Base-by-base conservation (phyloP, 2,329 filamentous ascomycete species). In the Pseudogymnoascus pannorum region DNA sequence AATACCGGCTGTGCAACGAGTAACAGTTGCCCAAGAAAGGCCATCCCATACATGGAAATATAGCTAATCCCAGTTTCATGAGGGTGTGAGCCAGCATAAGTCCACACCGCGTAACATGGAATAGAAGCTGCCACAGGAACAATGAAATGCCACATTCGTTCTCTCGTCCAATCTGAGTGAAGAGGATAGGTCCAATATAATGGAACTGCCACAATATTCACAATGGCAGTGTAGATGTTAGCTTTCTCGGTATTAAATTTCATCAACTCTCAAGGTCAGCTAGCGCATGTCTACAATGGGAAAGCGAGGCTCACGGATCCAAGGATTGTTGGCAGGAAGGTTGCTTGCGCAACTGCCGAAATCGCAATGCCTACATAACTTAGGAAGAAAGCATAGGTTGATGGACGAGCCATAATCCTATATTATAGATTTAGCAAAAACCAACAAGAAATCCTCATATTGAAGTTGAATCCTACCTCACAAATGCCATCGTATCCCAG, bases 241-340 rank as follows among this genome's bases (percentile, higher is more conserved):
- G 66, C 61, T 44, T 68, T 66, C 12, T 61, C 59, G 14, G 59
- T 58, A 18, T 57, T 60, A 61, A 65, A 68, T 60, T 63, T 61
- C 40, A 64, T 58, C 58, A 68, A 68, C 63, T 48, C 6, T 26
- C 12, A 26, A 22, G 42, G 14, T 48, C 14, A 48, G 42, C 42
- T 48, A 26, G 22, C 26, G 12, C 7, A n/a, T 48, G 22, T 48
- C 9, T 7, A 48, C 20, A n/a, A 6, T 6, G 20, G 14, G 20
- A 26, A 26, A 26, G 20, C 20, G 22, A 48, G 26, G 20, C 42
- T 48, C 42, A 48, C 42, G 3, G 42, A 48, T 51, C 60, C 61
- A 26, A 68, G 62, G 51, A 67, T 68, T 14, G 64, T 66, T 5
- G 67, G 67, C 8, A 68, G 57, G 44, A 68, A 68, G 18, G 64